Base-by-base conservation (phyloP, 805 yeast species). In the Yarrowia alimentaria region DNA sequence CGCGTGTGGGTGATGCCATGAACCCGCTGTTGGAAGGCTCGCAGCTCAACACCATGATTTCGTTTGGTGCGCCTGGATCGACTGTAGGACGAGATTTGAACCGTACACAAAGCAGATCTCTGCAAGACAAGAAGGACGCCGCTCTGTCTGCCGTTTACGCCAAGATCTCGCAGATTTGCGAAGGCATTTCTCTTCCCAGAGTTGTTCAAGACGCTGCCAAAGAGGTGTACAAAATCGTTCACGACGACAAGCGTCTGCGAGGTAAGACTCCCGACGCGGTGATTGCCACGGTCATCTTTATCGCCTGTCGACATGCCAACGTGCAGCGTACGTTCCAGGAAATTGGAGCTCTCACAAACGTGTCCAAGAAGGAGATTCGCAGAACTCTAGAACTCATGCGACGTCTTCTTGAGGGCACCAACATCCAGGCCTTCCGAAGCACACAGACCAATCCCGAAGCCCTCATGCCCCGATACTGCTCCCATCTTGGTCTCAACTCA, bases 1-100 rank as follows among this genome's bases (percentile, higher is more conserved):
- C 93, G 58, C 98, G 99, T 85, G 99, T 91, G 56, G 99, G 99
- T 67, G 97, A 90, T 64, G 97, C 97, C 5, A 82, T 89, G 13
- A 90, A 90, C 64, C 96, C 97, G 8, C 71, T 90, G 51, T 74
- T 93, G 58, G 97, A 90, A 62, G 85, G 94, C 16, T 91, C 85
- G 60, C 94, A 90, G 66, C 79, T 91, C 52, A 87, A 94, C 12
- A 91, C 99, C 4, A 82, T 90, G 73, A 93, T 93, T 55, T 85
- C 96, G 20, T 81, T 82, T 53, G 89, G 84, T 14, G 86, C 87
- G 29, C 94, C 88, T 34, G 94, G 90, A 56, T 77, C 83, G n/a
- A 78, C 81, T 55, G 77, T 80, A 3, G 95, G 96, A n/a, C 74
- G 95, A 55, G 98, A 91, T 57, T 75, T 91, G 62, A 88, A 82